Evolutionary conservation across 2,329 filamentous ascomycete species (phyloP).

Genomic region (Saccharata proteae): DNA sequence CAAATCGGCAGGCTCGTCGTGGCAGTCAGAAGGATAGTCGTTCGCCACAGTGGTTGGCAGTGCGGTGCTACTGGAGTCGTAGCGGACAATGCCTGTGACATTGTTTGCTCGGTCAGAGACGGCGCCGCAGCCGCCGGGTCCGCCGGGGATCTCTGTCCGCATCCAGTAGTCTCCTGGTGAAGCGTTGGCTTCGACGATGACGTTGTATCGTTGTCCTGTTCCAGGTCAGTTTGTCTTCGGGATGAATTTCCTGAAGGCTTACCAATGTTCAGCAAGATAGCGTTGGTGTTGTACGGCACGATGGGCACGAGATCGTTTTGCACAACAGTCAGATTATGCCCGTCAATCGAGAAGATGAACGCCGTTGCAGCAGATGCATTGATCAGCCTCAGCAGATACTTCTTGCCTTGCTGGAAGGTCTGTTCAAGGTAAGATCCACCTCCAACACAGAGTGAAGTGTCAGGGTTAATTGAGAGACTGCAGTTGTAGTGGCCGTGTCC

Average conservation of each 20-base stretch:
- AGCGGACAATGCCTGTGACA: conserved; percentile 15
- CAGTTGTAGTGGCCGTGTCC: conserved; percentile 6
- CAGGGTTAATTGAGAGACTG: not conserved
- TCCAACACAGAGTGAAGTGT: conserved; percentile 3
- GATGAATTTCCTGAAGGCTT: not conserved
- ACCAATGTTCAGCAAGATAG: conserved; percentile 11
- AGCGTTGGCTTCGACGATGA: conserved; percentile 31
- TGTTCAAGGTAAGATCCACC: conserved; percentile 3
- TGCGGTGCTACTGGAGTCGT: conserved; percentile 10
- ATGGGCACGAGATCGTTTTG: conserved; percentile 24
- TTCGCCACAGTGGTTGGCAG: conserved; percentile 11
- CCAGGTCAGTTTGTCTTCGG: not conserved
- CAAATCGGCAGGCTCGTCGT: conserved; percentile 15
- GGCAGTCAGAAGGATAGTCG: conserved; percentile 13
- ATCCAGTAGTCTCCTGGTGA: conserved; percentile 17
- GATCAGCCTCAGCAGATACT: conserved; percentile 31
- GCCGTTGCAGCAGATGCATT: conserved; percentile 27
- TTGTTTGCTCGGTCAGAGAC: conserved; percentile 14
- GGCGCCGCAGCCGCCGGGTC: conserved; percentile 15
- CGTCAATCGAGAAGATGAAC: conserved; percentile 27
- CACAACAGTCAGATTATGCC: conserved; percentile 25
- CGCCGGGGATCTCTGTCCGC: conserved; percentile 12
- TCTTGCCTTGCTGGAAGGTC: conserved; percentile 21
- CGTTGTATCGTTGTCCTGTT: conserved; percentile 33
- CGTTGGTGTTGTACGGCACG: conserved; percentile 21